Evolutionary conservation across 1,284 basidiomycete species (phyloP).

Genomic region (Crocinoboletus sp.): DNA sequence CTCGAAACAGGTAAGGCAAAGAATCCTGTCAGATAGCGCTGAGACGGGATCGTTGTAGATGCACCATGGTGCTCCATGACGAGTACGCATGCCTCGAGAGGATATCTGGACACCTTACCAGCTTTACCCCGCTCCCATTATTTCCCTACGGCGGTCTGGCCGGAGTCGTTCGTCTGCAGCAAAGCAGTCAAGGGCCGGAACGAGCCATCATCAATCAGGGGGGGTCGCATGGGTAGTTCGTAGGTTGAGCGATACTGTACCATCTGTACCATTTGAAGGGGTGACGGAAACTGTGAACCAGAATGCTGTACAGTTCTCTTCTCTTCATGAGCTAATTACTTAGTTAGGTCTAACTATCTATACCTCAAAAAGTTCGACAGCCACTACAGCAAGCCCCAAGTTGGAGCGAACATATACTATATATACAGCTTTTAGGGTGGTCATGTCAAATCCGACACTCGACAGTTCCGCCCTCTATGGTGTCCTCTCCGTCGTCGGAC

Average conservation of each 20-base stretch:
- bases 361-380: too few species aligned
- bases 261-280: conserved; percentile 57
- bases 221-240: conserved; percentile 78
- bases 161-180: conserved; percentile 63
- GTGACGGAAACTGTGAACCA: conserved; percentile 59
- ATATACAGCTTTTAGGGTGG: neutral
- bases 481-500: conserved; percentile 41
- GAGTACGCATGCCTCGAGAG: conserved; percentile 68
- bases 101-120: conserved; percentile 53
- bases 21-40: neutral
- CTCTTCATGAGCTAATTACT: conserved; percentile 39
- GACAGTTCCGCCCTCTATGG: conserved; percentile 6
- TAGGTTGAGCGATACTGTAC: conserved; percentile 47
- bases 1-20: conserved; percentile 67
- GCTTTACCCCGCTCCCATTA: conserved; percentile 45
- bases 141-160: conserved; percentile 54
- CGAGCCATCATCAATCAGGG: conserved; percentile 72
- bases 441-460: conserved; percentile 18
- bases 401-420: too few species aligned
- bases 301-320: conserved; percentile 67
- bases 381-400: neutral
- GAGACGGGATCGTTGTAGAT: conserved; percentile 40
- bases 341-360: conserved; percentile 21
- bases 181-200: conserved; percentile 79
- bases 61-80: conserved; percentile 85